A percentile compares a stretch with the other conserved stretches of the same genome.
Conservation (phyloP, 2,329 filamentous ascomycete genomes). For the Daldinia sp. region DNA sequence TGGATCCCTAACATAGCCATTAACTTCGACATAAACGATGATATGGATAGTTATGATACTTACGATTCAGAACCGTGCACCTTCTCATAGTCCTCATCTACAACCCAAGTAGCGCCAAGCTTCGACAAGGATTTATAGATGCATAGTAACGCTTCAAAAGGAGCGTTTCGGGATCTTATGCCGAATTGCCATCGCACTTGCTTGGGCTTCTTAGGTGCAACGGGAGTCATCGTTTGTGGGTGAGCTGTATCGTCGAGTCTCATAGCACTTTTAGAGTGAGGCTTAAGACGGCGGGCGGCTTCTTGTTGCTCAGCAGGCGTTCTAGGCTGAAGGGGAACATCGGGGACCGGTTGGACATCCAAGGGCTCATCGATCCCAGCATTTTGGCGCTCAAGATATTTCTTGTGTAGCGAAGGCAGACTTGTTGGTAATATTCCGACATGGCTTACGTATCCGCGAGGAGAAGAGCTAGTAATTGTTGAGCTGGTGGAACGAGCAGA, state of each 20-base stretch:
- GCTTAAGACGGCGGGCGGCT: constrained; percentile 83
- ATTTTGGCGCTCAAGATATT: constrained; percentile 82
- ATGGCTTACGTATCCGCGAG: constrained; percentile 78
- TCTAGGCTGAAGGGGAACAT: constrained; percentile 63
- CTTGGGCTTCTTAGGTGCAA: constrained; percentile 77
- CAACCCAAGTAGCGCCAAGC: constrained; percentile 89
- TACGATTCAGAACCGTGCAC: constrained; percentile 60
- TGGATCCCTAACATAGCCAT: constrained; percentile 38
- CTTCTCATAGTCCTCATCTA: constrained; percentile 70
- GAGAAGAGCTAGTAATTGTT: constrained; percentile 60
- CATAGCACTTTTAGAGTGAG: constrained; percentile 79
- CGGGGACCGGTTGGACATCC: constrained; percentile 59
- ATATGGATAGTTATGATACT: constrained; percentile 32
- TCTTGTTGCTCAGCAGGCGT: constrained; percentile 84
- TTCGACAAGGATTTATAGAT: constrained; percentile 93
- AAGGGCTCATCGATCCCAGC: constrained; percentile 63
- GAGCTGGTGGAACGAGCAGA: constrained; percentile 67
- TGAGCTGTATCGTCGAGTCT: constrained; percentile 74
- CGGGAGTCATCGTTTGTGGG: constrained; percentile 72
- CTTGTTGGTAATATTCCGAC: constrained; percentile 93
- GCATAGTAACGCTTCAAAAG: constrained; percentile 92
- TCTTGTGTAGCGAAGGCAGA: constrained; percentile 88
- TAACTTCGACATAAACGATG: constrained; percentile 7
- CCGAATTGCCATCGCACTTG: constrained; percentile 98
- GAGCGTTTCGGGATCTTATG: constrained; percentile 92